Percentiles rank a stretch among this genome's conserved stretches.
phyloP scores from a whole-genome alignment of 164 flowering plant genomes.

The Dillenia suffruticosa region DNA sequence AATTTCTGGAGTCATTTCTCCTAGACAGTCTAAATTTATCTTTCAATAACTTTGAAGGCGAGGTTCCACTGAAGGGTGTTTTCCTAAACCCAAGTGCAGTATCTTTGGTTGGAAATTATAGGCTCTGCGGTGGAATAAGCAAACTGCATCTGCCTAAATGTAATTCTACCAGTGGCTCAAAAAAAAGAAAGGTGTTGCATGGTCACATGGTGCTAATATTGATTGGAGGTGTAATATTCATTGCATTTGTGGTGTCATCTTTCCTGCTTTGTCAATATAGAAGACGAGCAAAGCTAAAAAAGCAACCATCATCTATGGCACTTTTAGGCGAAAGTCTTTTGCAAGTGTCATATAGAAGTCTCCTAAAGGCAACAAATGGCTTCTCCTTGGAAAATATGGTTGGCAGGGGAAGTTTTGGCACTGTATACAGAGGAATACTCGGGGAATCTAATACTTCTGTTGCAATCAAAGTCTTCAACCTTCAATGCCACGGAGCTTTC shows the following conservation, averaged over 20 bases:
- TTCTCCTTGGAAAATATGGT: too few relatives aligned
- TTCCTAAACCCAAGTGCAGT: constrained; percentile 4
- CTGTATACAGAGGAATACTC: too few relatives aligned
- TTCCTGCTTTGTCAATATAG: not conserved
- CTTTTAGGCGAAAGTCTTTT: too few relatives aligned
- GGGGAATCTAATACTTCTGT: too few relatives aligned
- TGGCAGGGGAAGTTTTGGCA: too few relatives aligned
- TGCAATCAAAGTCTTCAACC: too few relatives aligned
- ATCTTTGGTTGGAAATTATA: not conserved
- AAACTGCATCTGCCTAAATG: constrained; percentile 8
- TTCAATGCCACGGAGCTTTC: too few relatives aligned
- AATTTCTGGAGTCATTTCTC: constrained; percentile 1
- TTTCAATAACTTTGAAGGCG: constrained; percentile 11
- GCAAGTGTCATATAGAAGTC: too few relatives aligned
- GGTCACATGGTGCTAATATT: not conserved
- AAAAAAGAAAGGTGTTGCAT: not conserved
- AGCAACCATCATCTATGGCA: too few relatives aligned
- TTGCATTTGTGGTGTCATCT: not conserved
- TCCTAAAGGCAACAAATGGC: too few relatives aligned
- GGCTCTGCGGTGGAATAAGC: constrained; percentile 13
- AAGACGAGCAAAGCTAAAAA: not conserved
- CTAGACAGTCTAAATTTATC: not conserved
- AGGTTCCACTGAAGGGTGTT: constrained; percentile 9
- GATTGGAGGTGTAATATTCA: not conserved
- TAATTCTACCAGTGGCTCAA: not conserved